phyloP scores from a whole-genome alignment of 495 filamentous ascomycete species.

The Tetracladium setigerum region DNA sequence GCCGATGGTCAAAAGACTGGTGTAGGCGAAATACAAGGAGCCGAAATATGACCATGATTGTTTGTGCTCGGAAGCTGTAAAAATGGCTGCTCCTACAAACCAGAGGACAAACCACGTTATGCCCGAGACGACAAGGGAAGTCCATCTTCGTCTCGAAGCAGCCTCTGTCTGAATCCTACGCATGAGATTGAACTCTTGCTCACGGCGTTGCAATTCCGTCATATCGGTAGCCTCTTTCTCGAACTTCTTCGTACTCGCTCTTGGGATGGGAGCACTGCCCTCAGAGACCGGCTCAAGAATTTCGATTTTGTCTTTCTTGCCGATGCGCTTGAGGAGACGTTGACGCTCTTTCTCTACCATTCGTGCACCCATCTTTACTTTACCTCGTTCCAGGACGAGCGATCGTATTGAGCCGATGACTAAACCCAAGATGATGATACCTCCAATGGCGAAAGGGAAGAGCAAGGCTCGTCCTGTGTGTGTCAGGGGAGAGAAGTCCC shows the following conservation, averaged over 20 bases:
- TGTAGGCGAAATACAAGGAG: slow-evolving; percentile 73
- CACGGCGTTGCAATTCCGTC: slow-evolving; percentile 51
- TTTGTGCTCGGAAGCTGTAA: slow-evolving; percentile 36
- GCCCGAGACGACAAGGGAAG: slow-evolving; percentile 54
- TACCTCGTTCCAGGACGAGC: slow-evolving; percentile 71
- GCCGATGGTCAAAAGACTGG: slow-evolving; percentile 73
- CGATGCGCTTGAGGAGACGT: slow-evolving; percentile 43
- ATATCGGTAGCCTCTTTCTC: slow-evolving; percentile 7
- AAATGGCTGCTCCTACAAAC: slow-evolving; percentile 71
- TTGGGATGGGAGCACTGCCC: slow-evolving; percentile 8
- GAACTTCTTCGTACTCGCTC: neutral
- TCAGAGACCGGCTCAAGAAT: slow-evolving; percentile 38
- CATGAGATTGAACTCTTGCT: slow-evolving; percentile 79
- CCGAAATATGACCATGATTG: slow-evolving; percentile 75
- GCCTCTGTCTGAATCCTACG: slow-evolving; percentile 65
- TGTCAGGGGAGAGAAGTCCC: slow-evolving; percentile 52
- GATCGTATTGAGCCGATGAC: slow-evolving; percentile 77
- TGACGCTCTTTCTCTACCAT: slow-evolving; percentile 63
- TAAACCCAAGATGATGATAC: slow-evolving; percentile 76
- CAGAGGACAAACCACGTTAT: slow-evolving; percentile 64
- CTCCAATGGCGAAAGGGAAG: slow-evolving; percentile 73
- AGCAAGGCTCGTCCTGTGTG: slow-evolving; percentile 58
- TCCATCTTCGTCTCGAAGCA: slow-evolving; percentile 57
- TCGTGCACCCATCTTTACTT: slow-evolving; percentile 58
- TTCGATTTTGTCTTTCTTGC: slow-evolving; percentile 33